Evolutionary conservation across 2,329 filamentous ascomycete genomes (phyloP).

Genomic region (Mycosphaerella arachidis): DNA sequence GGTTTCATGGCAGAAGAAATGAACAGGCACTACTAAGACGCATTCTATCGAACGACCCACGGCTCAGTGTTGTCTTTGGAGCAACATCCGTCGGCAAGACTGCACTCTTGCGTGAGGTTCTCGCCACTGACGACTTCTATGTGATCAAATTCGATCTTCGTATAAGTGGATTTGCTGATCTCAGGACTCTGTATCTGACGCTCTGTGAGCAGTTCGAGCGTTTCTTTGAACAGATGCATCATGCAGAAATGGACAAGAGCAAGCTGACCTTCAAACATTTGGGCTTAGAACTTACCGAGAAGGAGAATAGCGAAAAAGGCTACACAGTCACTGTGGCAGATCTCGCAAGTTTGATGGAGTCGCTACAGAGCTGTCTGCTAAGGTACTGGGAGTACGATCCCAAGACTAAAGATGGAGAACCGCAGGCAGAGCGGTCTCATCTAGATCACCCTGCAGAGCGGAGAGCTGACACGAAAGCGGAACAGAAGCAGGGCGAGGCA

Average conservation of each 20-base stretch:
- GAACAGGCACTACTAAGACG: constrained; percentile 15
- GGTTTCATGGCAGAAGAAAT: constrained; percentile 15
- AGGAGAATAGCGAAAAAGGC: constrained; percentile 13
- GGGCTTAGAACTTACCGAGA: constrained; percentile 3
- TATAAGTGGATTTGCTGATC: constrained; percentile 18
- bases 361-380: constrained; percentile 17
- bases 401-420: background rate
- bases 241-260: constrained; percentile 19
- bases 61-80: constrained; percentile 18
- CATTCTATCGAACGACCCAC: constrained; percentile 15
- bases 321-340: constrained; percentile 16
- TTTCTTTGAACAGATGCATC: constrained; percentile 17
- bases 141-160: constrained; percentile 20
- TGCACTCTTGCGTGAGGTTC: constrained; percentile 16
- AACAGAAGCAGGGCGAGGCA: background rate
- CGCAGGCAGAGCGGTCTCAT: background rate
- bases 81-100: constrained; percentile 20
- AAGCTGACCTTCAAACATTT: constrained; percentile 16
- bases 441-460: background rate
- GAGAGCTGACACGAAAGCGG: background rate
- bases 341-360: constrained; percentile 19
- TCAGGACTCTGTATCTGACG: constrained; percentile 14
- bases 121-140: constrained; percentile 19
- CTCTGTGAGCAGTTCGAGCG: constrained; percentile 17
- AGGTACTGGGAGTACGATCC: constrained; percentile 19